Base-by-base conservation (phyloP, 129 eudicot species). In the Chrysanthemum makinoi region DNA sequence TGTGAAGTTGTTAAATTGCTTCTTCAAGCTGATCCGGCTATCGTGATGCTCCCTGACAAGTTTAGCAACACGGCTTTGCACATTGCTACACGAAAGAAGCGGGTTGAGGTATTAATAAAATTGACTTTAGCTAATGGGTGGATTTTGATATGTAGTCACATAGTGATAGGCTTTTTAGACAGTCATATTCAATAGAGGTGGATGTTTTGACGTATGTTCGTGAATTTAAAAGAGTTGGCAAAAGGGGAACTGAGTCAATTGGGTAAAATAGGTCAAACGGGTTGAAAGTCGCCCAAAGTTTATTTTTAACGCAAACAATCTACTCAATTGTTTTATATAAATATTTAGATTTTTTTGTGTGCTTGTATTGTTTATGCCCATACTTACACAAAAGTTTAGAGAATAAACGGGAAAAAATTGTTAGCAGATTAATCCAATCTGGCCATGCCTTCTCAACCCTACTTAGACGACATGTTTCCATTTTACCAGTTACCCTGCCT, bases 1-100 rank as follows among this genome's bases (percentile, higher is more conserved):
- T 82, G 81, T 72, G 83, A 75, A 60, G 94, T 87, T 50, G 96
- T 87, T 30, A 89, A 60, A 80, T 69, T 84, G 83, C 94, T 89
- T 82, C 88, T 89, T 57, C 82, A 70, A 59, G 96, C 82, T 49
- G 95, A 90, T 81, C 79, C 89, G 15, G 85, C 89, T 48, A 87
- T 85, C 61, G 87, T 87, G 14, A 90, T 87, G 89, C 86, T 89
- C 9, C 94, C 90, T 0, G 96, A 89, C 75, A 86, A 74, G 83
- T 84, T 85, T 70, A 91, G 95, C 19, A 90, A 85, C 73, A 83
- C 85, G 3, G 85, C 89, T 49, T 78, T 90, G 68, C 95, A 87
- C 72, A 78, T 85, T 11, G 91, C 95, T 51, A 67, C 91, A 44
- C 62, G 87, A 63, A 87, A 90, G 74, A 90, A 85, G 57, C 82